These are phyloP conservation scores for Aspergillus funiculosus DNA, from an alignment of 495 filamentous ascomycete species.

Conservation along the genomic window DNA sequence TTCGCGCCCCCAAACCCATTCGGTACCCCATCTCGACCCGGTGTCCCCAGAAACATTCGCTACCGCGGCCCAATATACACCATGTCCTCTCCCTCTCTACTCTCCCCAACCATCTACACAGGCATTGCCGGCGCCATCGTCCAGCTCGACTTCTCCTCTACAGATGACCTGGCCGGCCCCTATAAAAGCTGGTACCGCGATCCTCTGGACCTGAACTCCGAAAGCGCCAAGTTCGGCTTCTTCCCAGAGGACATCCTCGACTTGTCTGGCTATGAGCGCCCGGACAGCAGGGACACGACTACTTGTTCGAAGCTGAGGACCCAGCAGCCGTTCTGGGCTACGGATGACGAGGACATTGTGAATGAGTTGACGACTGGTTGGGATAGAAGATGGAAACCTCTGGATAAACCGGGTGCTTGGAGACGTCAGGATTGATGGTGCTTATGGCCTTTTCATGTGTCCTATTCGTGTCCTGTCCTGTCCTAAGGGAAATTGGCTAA, in stretches of 20 bases:
- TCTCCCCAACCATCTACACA: constrained; percentile 52
- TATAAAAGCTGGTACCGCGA: constrained; percentile 30
- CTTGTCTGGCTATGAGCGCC: constrained; percentile 40
- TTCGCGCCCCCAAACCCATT: constrained; percentile 10
- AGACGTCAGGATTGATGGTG: constrained; percentile 22
- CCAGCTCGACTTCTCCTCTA: constrained; percentile 49
- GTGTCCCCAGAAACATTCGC: not conserved
- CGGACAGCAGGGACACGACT: constrained; percentile 27
- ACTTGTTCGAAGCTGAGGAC: constrained; percentile 32
- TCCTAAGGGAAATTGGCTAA: no score
- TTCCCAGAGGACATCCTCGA: constrained; percentile 18
- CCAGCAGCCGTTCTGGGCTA: constrained; percentile 28
- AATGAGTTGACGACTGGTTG: constrained; percentile 29
- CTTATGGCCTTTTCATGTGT: not conserved
- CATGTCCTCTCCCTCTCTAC: constrained; percentile 51
- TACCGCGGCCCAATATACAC: constrained; percentile 52
- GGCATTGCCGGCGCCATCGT: constrained; percentile 50
- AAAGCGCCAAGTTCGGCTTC: constrained; percentile 1
- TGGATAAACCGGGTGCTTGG: constrained; percentile 32
- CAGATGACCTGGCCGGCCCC: constrained; percentile 36
- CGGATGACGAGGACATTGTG: constrained; percentile 13
- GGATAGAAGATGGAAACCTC: constrained; percentile 35
- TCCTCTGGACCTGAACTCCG: constrained; percentile 24
- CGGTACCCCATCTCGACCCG: constrained; percentile 6
- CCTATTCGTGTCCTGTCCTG: no score